Evolutionary conservation across 140 eudicot genomes (phyloP), one percentile per base, ranked within the genome.

Genomic region (Stevia rebaudiana): DNA sequence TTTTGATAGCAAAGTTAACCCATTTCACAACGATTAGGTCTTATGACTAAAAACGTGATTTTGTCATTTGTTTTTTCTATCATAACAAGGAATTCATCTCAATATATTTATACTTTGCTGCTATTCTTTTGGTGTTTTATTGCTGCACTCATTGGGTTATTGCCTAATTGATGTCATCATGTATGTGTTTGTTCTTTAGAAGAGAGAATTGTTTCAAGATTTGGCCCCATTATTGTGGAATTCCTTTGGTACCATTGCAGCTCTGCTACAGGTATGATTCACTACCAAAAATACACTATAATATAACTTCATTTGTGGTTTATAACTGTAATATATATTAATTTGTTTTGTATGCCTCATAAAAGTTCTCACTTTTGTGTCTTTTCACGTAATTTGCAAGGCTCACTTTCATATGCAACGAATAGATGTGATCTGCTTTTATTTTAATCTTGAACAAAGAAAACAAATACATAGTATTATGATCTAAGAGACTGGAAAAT

Each of bases 41-140:
- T 46, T 55, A 44, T 61, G 55, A 74, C 53, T 74, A n/a, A 42
- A 65, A 61, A 69, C 68, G 52, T 62, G 68, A 51, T 39, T 71
- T 57, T 70, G 79, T 81, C 73, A 70, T 68, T 82, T 86, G 83
- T 15, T 74, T 75, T 73, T 79, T 82, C 43, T 88, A 84, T 68
- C 16, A n/a, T 17, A 46, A 16, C 52, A 15, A 46, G 52, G 52
- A 4, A 46, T 46, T 46, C 3, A 13, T 46, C 3, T 1, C 15
- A 7, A 0, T 1, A 13, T 12, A 10, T 3, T 30, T 6, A 11
- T 35, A 30, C 5, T 13, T 51, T 16, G 58, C 24, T 52, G 59
- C 8, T 35, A 9, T 52, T 54, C 21, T 54, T 13, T 28, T 54
- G 61, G 39, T 24, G 39, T 21, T 28, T 6, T 11, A 53, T 25